Evolutionary conservation across 495 filamentous ascomycete genomes (phyloP).

Genomic region (Aspergillus funiculosus): DNA sequence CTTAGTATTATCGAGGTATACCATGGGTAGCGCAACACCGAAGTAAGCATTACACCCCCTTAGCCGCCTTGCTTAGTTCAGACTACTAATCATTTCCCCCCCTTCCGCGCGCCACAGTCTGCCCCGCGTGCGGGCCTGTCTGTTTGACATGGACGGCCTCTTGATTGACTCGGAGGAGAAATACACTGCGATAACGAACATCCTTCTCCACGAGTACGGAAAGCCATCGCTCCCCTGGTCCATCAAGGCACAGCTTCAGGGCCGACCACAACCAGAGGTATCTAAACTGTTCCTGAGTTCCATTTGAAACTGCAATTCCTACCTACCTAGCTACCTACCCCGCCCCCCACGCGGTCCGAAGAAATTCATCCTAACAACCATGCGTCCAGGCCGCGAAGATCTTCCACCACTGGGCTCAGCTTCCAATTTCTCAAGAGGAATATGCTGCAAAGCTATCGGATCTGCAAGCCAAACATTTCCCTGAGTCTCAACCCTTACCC

Average conservation of each 20-base stretch:
- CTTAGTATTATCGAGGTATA: neutral
- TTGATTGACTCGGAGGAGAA: slow-evolving; percentile 90
- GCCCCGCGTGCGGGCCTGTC: slow-evolving; percentile 79
- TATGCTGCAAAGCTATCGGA: slow-evolving; percentile 51
- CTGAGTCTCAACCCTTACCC: slow-evolving; percentile 64
- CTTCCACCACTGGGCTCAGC: slow-evolving; percentile 78
- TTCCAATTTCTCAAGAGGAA: slow-evolving; percentile 65
- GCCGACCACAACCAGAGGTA: slow-evolving; percentile 73
- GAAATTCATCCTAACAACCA: neutral
- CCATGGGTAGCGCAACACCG: slow-evolving; percentile 8
- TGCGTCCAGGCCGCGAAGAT: slow-evolving; percentile 40
- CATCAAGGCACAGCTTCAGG: slow-evolving; percentile 91
- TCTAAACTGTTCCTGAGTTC: no score
- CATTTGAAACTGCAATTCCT: no score
- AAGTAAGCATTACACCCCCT: slow-evolving; percentile 12
- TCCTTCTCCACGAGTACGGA: slow-evolving; percentile 67
- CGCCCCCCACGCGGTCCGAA: neutral
- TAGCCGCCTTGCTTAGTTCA: neutral
- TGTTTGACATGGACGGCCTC: slow-evolving; percentile 99
- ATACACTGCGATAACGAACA: slow-evolving; percentile 79
- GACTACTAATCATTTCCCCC: slow-evolving; percentile 13
- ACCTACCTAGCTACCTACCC: neutral
- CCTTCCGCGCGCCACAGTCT: slow-evolving; percentile 49
- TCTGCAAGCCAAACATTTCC: slow-evolving; percentile 68
- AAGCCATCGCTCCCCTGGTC: slow-evolving; percentile 76